Percentiles rank a stretch among this genome's conserved stretches.
phyloP scores from a whole-genome alignment of 148 eudicot species.

The Arctostaphylos glauca region DNA sequence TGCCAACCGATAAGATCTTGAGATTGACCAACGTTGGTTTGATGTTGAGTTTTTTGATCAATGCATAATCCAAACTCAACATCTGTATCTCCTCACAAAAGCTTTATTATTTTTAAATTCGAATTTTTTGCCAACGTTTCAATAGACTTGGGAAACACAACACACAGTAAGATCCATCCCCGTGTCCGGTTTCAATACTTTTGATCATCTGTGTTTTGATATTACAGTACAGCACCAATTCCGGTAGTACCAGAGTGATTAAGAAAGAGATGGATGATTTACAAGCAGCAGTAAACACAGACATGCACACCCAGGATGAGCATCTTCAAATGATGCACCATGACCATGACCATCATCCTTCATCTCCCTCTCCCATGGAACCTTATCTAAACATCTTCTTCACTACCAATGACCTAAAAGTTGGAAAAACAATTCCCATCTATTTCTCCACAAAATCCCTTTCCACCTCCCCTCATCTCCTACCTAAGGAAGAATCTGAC shows the following conservation, averaged over 20 bases:
- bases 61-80: no score
- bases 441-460: slow-evolving; percentile 45
- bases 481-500: slow-evolving; percentile 51
- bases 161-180: no score
- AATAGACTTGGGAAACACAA: no score
- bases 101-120: no score
- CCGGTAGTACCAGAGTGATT: not conserved
- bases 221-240: not conserved
- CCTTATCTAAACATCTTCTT: slow-evolving; percentile 49
- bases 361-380: slow-evolving; percentile 23
- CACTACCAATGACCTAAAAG: slow-evolving; percentile 39
- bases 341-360: slow-evolving; percentile 5
- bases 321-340: not conserved
- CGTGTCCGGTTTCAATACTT: no score
- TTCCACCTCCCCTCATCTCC: slow-evolving; percentile 36
- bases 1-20: no score
- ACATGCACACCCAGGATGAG: not conserved
- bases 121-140: no score
- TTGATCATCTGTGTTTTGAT: not conserved
- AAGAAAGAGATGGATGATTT: not conserved
- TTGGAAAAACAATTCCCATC: slow-evolving; percentile 39
- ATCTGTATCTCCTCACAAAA: no score
- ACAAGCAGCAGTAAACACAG: not conserved
- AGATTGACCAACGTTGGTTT: no score
- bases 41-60: no score